A percentile compares a stretch with the other conserved stretches of the same genome.
phyloP scores from a whole-genome alignment of 805 yeast genomes.

The Candida multigemmis region DNA sequence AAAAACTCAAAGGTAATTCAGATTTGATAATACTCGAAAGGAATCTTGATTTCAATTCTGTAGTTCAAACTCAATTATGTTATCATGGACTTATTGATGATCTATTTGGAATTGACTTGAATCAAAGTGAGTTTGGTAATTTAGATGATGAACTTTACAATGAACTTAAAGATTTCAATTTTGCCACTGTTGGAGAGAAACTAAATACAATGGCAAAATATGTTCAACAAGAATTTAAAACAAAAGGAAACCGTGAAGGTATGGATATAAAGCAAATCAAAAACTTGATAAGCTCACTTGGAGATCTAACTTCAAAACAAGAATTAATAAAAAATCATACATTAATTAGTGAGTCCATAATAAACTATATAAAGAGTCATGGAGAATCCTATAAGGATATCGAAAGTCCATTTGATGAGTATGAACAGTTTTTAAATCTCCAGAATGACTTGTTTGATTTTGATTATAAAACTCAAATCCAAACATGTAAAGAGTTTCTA shows the following conservation, averaged over 20 bases:
- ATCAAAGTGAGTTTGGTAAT: slow-evolving; percentile 9
- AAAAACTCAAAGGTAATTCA: slow-evolving; percentile 38
- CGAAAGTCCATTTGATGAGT: slow-evolving; percentile 15
- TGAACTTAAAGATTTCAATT: slow-evolving; percentile 56
- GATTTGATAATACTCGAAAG: slow-evolving; percentile 78
- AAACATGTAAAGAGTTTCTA: slow-evolving; percentile 28
- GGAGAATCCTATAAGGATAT: slow-evolving; percentile 6
- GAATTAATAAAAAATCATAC: slow-evolving; percentile 67
- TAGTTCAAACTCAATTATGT: slow-evolving; percentile 66
- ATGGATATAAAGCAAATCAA: slow-evolving; percentile 42
- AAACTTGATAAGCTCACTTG: slow-evolving; percentile 60
- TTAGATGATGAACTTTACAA: slow-evolving; percentile 41
- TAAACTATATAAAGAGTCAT: slow-evolving; percentile 32
- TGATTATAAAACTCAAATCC: slow-evolving; percentile 24
- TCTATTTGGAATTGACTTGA: slow-evolving; percentile 34
- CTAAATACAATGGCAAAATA: slow-evolving; percentile 64
- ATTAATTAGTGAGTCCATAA: slow-evolving; percentile 54
- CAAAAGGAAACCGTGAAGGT: slow-evolving; percentile 7
- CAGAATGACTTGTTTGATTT: slow-evolving; percentile 60
- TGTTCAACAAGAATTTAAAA: slow-evolving; percentile 53
- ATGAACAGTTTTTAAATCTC: slow-evolving; percentile 43
- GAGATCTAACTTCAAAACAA: slow-evolving; percentile 59
- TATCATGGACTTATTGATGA: slow-evolving; percentile 82
- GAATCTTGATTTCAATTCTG: slow-evolving; percentile 62
- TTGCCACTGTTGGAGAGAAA: slow-evolving; percentile 68